A percentile compares a stretch with the other conserved stretches of the same genome.
phyloP scores from a whole-genome alignment of 116 monocot genomes.

The Cymodocea nodosa region DNA sequence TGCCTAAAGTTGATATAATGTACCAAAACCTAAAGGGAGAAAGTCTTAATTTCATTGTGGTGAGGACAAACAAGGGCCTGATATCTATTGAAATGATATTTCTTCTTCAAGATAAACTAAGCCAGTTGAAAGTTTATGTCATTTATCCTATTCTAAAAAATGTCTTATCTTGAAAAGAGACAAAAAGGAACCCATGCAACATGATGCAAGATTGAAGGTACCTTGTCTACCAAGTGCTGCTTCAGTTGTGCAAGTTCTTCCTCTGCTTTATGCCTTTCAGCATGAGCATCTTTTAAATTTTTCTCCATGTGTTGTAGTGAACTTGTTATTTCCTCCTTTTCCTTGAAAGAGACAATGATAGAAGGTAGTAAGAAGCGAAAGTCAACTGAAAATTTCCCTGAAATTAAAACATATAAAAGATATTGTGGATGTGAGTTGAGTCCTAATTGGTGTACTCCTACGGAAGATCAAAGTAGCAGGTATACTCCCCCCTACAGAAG shows the following conservation, averaged over 20 bases:
- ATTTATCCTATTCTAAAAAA: no score
- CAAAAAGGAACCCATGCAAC: background rate
- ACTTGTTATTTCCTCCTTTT: conserved; percentile 30
- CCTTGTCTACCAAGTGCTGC: conserved; percentile 69
- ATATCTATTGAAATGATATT: no score
- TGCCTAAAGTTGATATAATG: no score
- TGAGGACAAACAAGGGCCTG: no score
- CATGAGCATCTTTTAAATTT: conserved; percentile 27
- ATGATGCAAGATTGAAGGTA: conserved; percentile 8
- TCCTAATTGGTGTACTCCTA: no score
- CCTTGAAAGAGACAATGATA: conserved; percentile 15
- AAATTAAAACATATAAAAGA: background rate
- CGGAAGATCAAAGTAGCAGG: no score
- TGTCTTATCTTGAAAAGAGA: background rate
- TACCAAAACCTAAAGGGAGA: no score
- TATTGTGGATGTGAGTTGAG: no score
- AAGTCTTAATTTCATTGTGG: no score
- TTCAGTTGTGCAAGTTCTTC: conserved; percentile 60
- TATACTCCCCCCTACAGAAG: no score
- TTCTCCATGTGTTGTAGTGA: conserved; percentile 30
- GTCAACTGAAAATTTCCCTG: background rate
- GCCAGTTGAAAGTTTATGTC: no score
- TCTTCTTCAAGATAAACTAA: no score
- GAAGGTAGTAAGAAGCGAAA: background rate
- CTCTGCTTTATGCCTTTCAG: conserved; percentile 50